phyloP scores from a whole-genome alignment of 2,329 filamentous ascomycete species.

The Colletotrichum liaoningense region DNA sequence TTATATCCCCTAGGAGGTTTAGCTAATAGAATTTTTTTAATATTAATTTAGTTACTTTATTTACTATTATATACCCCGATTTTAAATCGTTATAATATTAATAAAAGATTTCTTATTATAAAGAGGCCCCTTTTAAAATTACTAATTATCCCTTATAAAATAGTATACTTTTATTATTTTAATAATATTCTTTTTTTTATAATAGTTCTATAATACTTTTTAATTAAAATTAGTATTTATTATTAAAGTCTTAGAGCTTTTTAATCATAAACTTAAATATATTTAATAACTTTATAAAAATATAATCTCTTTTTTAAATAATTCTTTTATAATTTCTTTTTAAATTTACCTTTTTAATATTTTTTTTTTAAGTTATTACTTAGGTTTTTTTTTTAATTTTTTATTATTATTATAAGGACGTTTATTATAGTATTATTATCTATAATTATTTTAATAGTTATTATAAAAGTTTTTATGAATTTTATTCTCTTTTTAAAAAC shows the following conservation, averaged over 20 bases:
- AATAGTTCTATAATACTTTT: background rate
- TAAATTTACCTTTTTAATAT: no score
- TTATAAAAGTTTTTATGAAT: no score
- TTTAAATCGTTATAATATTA: slow-evolving; percentile 9
- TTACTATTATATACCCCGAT: background rate
- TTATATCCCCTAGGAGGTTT: background rate
- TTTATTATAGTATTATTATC: no score
- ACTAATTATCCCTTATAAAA: background rate
- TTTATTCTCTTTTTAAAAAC: no score
- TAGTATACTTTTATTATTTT: background rate
- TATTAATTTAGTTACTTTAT: background rate
- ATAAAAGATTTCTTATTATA: background rate
- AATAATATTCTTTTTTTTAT: background rate
- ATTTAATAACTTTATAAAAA: background rate
- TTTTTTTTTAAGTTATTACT: background rate
- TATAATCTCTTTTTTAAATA: background rate
- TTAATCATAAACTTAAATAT: background rate
- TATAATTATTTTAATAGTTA: no score
- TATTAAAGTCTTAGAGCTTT: background rate
- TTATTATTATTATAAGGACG: no score
- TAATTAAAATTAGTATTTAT: background rate
- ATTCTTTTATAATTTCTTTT: background rate
- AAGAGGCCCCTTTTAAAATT: background rate
- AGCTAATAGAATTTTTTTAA: background rate
- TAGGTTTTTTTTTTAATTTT: no score